Conservation (phyloP, 345 rosid genomes). For the Brassica cretica region DNA sequence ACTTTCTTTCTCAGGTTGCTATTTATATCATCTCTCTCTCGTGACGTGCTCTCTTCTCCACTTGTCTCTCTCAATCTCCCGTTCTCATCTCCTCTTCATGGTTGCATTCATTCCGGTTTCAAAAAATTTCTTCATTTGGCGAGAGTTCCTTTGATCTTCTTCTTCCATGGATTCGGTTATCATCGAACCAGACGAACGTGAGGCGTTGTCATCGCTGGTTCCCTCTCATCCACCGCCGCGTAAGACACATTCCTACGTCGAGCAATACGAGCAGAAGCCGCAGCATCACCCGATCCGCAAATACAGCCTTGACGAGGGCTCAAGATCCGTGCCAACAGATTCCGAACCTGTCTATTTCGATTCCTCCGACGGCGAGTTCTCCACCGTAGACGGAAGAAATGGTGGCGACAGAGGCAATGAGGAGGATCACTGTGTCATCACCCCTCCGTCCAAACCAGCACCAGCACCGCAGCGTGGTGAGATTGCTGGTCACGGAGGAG, state of each 20-base stretch:
- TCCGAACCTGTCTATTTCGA: slow-evolving; percentile 43
- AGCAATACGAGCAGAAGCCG: slow-evolving; percentile 49
- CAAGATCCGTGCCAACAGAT: slow-evolving; percentile 23
- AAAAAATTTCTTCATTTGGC: slow-evolving; percentile 22
- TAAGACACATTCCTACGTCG: slow-evolving; percentile 66
- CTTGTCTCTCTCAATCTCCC: slow-evolving; percentile 35
- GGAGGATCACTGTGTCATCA: slow-evolving; percentile 32
- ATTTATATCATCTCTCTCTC: slow-evolving; percentile 31
- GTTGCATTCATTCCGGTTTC: slow-evolving; percentile 3
- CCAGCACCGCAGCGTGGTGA: neutral
- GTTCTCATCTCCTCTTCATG: slow-evolving; percentile 29
- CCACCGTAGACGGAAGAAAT: slow-evolving; percentile 11
- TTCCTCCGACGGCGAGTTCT: slow-evolving; percentile 51
- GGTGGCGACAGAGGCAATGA: slow-evolving; percentile 1
- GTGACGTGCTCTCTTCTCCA: slow-evolving; percentile 42
- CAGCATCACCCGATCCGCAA: slow-evolving; percentile 43
- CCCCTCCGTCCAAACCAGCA: slow-evolving; percentile 31
- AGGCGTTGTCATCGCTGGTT: slow-evolving; percentile 45
- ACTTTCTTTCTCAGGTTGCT: slow-evolving; percentile 9
- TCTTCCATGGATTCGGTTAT: slow-evolving; percentile 39
- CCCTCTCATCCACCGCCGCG: slow-evolving; percentile 42
- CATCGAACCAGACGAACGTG: slow-evolving; percentile 58
- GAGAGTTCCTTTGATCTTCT: slow-evolving; percentile 24
- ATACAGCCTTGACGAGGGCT: slow-evolving; percentile 59
- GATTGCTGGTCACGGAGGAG: neutral